Base-by-base conservation (phyloP, 176 grass and related monocot species). In the Lolium perenne region DNA sequence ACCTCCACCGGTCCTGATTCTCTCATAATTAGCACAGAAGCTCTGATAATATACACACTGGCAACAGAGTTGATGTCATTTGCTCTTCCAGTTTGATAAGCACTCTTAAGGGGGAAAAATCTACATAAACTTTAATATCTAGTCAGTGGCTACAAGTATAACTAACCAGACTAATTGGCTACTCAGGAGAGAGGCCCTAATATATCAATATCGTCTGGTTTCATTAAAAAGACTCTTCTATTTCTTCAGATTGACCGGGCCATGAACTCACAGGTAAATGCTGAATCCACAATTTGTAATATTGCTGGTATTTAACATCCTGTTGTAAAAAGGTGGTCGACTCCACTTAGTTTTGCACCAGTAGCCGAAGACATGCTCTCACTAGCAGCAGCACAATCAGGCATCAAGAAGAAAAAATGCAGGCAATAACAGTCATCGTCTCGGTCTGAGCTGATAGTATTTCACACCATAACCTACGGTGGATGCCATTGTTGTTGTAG, bases 381-480 rank as follows among this genome's bases (percentile, higher is more conserved):
- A 53, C 54, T 62, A 35, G 7, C 20, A 77, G 56, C 63, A 35
- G 45, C 35, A 54, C 45, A 57, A 51, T 78, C 38, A 82, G 47
- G 60, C 53, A 64, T 76, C 74, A 45, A 54, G 71, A 43, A 0
- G 38, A 80, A 49, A 43, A 46, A 32, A 41, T 48, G 80, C 46
- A 57, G 40, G 53, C 76, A 78, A 22, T 35, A 78, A 63, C 61
- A 41, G 15, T 58, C 65, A 51, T 78, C 50, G 20, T 80, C 17
- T 81, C 56, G 89, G 86, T 87, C 77, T 89, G 38, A 86, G 72
- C 32, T 55, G 76, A 67, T 84, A 79, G 85, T 95, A 85, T 59
- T 95, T 92, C 5, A 91, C 87, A 70, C 91, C 93, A 90, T 95
- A 98, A 35, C 91, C 90, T 82, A 94, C 65, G 6, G 92, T 84